Evolutionary conservation across 305 asterid genomes (phyloP).

Genomic region (Fraxinus xanthoxyloides): DNA sequence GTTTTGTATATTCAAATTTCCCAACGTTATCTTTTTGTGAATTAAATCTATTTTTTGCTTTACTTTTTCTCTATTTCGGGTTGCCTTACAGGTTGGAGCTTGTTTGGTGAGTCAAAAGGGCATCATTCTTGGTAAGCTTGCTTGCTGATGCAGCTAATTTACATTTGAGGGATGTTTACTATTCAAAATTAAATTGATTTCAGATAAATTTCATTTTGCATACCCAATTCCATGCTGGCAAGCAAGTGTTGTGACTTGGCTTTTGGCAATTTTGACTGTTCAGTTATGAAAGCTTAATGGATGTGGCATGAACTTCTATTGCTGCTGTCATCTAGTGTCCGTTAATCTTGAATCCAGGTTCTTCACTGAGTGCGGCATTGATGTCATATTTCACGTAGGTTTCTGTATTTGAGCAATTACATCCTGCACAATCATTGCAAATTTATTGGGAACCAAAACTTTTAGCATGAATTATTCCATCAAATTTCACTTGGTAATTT

Average conservation of each 20-base stretch:
- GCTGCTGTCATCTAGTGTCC: not conserved
- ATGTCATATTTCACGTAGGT: not conserved
- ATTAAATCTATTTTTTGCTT: not conserved
- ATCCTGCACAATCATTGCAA: not conserved
- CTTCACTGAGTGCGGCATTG: not conserved
- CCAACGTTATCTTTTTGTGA: not conserved
- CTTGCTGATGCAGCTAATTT: not conserved
- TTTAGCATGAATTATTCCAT: not conserved
- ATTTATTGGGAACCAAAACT: not conserved
- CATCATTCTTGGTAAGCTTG: conserved; percentile 72
- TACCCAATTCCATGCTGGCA: not conserved
- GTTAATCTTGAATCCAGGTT: not conserved
- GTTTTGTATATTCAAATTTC: not conserved
- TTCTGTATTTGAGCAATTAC: not conserved
- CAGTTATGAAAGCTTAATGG: not conserved
- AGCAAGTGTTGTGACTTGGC: not conserved
- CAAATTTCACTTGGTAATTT: not conserved
- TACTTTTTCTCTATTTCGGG: not conserved
- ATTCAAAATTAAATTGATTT: not conserved
- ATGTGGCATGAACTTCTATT: not conserved
- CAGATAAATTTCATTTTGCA: not conserved
- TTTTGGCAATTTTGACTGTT: not conserved
- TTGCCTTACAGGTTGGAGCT: conserved; percentile 69
- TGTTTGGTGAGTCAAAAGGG: conserved; percentile 91
- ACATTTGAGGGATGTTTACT: not conserved